Percentiles rank a stretch among this genome's conserved stretches.
Conservation (phyloP, 2,329 filamentous ascomycete genomes). For the Hymenoscyphus infarciens region DNA sequence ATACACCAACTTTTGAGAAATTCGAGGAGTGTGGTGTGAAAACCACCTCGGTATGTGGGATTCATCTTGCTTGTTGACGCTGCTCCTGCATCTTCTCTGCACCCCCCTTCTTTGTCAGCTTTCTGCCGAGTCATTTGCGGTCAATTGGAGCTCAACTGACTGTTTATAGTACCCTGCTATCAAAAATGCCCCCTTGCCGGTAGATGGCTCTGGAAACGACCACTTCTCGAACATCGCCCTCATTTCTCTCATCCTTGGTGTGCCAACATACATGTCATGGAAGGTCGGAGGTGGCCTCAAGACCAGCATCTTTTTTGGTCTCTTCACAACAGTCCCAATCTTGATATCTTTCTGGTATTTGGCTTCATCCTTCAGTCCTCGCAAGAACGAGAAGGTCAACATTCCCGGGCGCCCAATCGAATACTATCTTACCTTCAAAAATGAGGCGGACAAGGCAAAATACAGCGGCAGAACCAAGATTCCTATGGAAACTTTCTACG, state of each 20-base stretch:
- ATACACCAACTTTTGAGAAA: conserved; percentile 48
- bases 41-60: conserved; percentile 48
- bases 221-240: conserved; percentile 83
- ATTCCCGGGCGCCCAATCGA: conserved; percentile 84
- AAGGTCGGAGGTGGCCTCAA: conserved; percentile 81
- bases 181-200: conserved; percentile 90
- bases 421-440: conserved; percentile 83
- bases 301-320: conserved; percentile 80
- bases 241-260: conserved; percentile 61
- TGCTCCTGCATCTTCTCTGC: conserved; percentile 10
- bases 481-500: conserved; percentile 89
- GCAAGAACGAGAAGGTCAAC: conserved; percentile 88
- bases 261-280: conserved; percentile 79
- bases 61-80: conserved; percentile 5
- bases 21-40: conserved; percentile 52
- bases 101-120: background rate
- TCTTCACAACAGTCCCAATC: conserved; percentile 76
- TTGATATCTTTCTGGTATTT: conserved; percentile 79
- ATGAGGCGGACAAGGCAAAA: conserved; percentile 54
- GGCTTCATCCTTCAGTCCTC: conserved; percentile 75
- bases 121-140: conserved; percentile 1
- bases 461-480: conserved; percentile 79
- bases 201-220: conserved; percentile 79
- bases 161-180: conserved; percentile 72
- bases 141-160: conserved; percentile 32